Evolutionary conservation across 768 basidiomycete species (phyloP), one percentile per base, ranked within the genome.

Genomic region (Mycena alexandri): DNA sequence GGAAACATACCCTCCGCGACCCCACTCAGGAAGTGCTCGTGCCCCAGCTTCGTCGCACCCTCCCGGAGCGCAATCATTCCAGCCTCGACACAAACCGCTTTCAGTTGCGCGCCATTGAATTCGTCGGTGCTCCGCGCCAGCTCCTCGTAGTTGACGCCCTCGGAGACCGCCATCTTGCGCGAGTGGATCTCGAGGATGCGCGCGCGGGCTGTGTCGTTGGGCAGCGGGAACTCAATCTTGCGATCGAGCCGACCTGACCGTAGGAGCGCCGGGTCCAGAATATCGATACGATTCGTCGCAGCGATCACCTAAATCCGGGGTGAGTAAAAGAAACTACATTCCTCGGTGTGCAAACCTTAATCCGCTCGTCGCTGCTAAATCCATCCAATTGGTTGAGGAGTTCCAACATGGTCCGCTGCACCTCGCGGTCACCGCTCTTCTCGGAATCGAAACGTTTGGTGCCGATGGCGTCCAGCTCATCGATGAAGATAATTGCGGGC

Each of bases 351-450:
- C 83, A 50, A 72, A 92, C 96, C 90, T 99, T 99, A 84, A 99
- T 99, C 70, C 96, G 88, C 65, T 96, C 94, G 74, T 99, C 96
- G 72, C 94, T 96, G 67, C 94, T 93, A 81, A 99, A 99, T 34
- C 98, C 98, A 74, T 99, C 98, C 47, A 99, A 84, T 80, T 99
- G 98, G 79, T 99, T 99, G 69, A 99, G 88, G 50, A 99, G 85
- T 77, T 99, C 98, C 75, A 99, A 84, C 98, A 99, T 99, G n/a
- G 98, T 99, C 68, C 98, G 84, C 79, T 99, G 98, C n/a, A 99
- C 98, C 78, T 99, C 98, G 77, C 98, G 89, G 79, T 99, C 98
- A 68, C 98, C 98, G 74, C 94, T 94, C 87, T 99, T 99, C 80
- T 99, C 97, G 19, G 94, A 96, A 75, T 99, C 98, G 76, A 99